phyloP scores from a whole-genome alignment of 805 yeast genomes.

The Candida anglica region DNA sequence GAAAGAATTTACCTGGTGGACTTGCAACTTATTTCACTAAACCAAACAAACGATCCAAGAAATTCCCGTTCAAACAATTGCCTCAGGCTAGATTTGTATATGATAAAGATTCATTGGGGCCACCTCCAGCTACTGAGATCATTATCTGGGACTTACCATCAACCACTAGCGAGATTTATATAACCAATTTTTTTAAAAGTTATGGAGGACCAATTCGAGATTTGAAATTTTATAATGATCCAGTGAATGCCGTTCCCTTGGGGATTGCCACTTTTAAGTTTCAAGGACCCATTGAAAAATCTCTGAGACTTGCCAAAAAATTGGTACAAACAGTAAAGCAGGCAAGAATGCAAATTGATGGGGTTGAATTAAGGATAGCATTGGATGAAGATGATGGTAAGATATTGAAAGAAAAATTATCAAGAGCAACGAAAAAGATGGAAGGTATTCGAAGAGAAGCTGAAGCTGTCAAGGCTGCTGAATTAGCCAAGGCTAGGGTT shows the following conservation, averaged over 20 bases:
- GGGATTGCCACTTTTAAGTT: conserved; percentile 66
- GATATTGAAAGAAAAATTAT: conserved; percentile 28
- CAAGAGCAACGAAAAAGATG: conserved; percentile 25
- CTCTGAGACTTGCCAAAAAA: conserved; percentile 32
- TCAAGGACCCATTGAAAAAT: conserved; percentile 50
- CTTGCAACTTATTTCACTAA: conserved; percentile 28
- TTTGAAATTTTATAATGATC: conserved; percentile 60
- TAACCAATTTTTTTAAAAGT: conserved; percentile 49
- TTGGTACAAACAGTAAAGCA: conserved; percentile 22
- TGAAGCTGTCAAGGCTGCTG: conserved; percentile 30
- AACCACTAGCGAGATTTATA: conserved; percentile 43
- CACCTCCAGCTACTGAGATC: conserved; percentile 66
- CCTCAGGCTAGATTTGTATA: conserved; percentile 43
- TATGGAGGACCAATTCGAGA: conserved; percentile 61
- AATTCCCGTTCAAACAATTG: conserved; percentile 39
- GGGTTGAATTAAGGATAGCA: conserved; percentile 49
- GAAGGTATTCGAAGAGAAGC: conserved; percentile 25
- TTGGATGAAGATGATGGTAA: conserved; percentile 44
- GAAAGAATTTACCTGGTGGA: conserved; percentile 18
- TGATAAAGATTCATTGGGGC: conserved; percentile 73
- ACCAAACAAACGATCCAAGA: conserved; percentile 36
- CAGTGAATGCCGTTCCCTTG: conserved; percentile 71
- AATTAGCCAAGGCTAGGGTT: conserved; percentile 9
- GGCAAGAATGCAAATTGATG: conserved; percentile 43
- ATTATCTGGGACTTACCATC: conserved; percentile 65